Conservation (phyloP, 1,284 basidiomycete genomes). For the Microbotryum silenes-acaulis region DNA sequence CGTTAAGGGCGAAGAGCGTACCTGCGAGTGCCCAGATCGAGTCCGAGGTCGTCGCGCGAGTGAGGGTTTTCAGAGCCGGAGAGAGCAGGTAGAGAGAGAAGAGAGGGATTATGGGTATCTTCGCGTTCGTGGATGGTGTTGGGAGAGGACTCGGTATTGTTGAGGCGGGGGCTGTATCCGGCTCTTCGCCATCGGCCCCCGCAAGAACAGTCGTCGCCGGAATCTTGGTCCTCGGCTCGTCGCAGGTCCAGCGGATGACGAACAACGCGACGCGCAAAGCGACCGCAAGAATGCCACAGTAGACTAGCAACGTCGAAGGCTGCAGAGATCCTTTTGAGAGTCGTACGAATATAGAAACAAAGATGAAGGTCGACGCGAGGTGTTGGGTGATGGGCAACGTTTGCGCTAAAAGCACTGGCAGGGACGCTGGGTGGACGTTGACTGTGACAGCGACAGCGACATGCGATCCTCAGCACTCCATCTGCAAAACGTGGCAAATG, state of each 20-base stretch:
- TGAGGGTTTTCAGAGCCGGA: slow-evolving; percentile 83
- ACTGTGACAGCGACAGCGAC: slow-evolving; percentile 45
- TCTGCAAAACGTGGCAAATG: background rate
- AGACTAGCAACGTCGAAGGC: slow-evolving; percentile 13
- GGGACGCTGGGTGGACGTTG: slow-evolving; percentile 65
- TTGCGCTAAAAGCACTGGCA: slow-evolving; percentile 61
- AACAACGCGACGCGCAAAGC: slow-evolving; percentile 57
- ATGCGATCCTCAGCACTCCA: background rate
- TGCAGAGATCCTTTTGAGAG: slow-evolving; percentile 55
- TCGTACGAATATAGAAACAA: slow-evolving; percentile 68
- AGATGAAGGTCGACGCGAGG: slow-evolving; percentile 67
- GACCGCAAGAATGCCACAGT: slow-evolving; percentile 51
- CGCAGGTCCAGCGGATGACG: slow-evolving; percentile 24
- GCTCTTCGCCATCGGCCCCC: background rate
- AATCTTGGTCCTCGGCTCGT: background rate
- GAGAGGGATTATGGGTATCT: slow-evolving; percentile 63
- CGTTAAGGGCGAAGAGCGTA: slow-evolving; percentile 55
- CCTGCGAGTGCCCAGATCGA: slow-evolving; percentile 89
- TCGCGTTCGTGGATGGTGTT: slow-evolving; percentile 32
- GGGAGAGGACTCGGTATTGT: slow-evolving; percentile 50
- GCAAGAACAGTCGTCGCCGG: background rate
- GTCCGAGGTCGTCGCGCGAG: slow-evolving; percentile 89
- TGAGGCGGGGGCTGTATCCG: slow-evolving; percentile 44
- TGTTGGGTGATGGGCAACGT: slow-evolving; percentile 79
- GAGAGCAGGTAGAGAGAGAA: slow-evolving; percentile 80